phyloP scores from a whole-genome alignment of 2,329 filamentous ascomycete genomes.

The Ophiostoma populinum region DNA sequence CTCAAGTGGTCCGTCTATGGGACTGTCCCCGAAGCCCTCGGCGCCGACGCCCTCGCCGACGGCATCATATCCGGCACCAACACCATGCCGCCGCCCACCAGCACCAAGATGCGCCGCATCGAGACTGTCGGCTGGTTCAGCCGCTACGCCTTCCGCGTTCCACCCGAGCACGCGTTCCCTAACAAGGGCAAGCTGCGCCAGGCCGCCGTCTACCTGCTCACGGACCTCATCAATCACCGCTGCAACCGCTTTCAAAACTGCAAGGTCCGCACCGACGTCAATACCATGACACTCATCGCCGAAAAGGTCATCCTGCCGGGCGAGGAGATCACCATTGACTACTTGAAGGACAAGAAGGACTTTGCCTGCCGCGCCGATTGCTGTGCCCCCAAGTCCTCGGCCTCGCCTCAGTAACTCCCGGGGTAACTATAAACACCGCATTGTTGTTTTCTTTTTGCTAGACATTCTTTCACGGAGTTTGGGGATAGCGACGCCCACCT shows the following conservation, averaged over 20 bases:
- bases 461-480: too few relatives aligned
- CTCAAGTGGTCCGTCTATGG: neutral
- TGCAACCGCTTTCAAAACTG: constrained; percentile 16
- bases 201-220: constrained; percentile 12
- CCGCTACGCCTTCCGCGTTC: constrained; percentile 13
- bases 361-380: constrained; percentile 16
- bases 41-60: neutral
- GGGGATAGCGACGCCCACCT: too few relatives aligned
- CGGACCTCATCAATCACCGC: constrained; percentile 19
- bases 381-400: constrained; percentile 1
- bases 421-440: too few relatives aligned
- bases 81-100: neutral
- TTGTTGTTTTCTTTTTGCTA: too few relatives aligned
- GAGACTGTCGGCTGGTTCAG: constrained; percentile 11
- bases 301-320: constrained; percentile 14
- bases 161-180: constrained; percentile 5
- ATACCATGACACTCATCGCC: constrained; percentile 14
- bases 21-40: neutral
- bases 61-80: neutral
- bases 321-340: constrained; percentile 22
- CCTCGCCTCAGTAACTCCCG: too few relatives aligned
- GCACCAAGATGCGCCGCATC: constrained; percentile 1
- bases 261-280: constrained; percentile 11
- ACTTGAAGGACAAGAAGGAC: constrained; percentile 15
- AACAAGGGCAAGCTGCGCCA: constrained; percentile 7